Conservation (phyloP, 192 early-diverging fungal genomes). For the Lunasporangiospora selenospora region DNA sequence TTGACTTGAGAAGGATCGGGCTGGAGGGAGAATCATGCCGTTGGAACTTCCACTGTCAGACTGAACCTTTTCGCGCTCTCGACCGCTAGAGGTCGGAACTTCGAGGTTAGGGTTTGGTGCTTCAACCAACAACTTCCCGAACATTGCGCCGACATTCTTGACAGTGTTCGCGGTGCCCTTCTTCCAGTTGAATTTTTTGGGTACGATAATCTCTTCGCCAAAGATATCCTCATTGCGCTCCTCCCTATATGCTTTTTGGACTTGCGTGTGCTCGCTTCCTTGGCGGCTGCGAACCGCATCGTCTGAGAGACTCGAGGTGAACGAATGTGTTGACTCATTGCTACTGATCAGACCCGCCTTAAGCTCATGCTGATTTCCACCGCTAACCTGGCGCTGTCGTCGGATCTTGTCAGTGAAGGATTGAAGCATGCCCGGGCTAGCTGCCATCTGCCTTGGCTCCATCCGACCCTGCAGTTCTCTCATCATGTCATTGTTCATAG, state of each 20-base stretch:
- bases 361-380: conserved; percentile 38
- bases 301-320: conserved; percentile 29
- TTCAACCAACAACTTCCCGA: conserved; percentile 38
- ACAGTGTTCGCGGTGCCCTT: conserved; percentile 48
- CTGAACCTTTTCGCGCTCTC: neutral
- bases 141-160: conserved; percentile 46
- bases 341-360: conserved; percentile 21
- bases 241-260: conserved; percentile 47
- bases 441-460: conserved; percentile 6
- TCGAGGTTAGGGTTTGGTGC: neutral
- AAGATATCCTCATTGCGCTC: conserved; percentile 39
- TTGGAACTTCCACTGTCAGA: conserved; percentile 36
- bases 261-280: conserved; percentile 18
- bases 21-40: conserved; percentile 36
- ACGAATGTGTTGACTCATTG: conserved; percentile 35
- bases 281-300: conserved; percentile 13
- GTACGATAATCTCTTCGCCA: conserved; percentile 41
- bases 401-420: conserved; percentile 32
- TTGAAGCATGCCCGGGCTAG: conserved; percentile 12
- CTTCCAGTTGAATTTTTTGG: conserved; percentile 65
- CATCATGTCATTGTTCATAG: conserved; percentile 64
- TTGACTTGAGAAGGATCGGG: conserved; percentile 20
- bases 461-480: conserved; percentile 43
- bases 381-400: conserved; percentile 28
- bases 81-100: neutral